phyloP scores from a whole-genome alignment of 495 filamentous ascomycete species.

The Aspergillus ostianus region DNA sequence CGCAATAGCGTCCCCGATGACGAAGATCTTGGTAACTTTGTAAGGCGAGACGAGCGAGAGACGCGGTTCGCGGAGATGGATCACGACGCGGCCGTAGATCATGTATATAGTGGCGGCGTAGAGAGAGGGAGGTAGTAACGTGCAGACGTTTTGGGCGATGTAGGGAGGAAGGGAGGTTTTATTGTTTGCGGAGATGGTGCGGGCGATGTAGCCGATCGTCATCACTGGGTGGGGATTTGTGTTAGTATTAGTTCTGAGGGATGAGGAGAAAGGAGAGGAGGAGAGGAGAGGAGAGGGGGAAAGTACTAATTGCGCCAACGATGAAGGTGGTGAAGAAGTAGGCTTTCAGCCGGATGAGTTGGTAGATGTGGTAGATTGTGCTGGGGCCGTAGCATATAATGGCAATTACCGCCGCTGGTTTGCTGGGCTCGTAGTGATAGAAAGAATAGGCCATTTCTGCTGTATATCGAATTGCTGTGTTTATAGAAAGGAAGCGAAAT shows the following conservation, averaged over 20 bases:
- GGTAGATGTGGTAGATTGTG: slow-evolving; percentile 15
- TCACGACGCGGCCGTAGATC: slow-evolving; percentile 32
- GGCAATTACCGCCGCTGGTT: not conserved
- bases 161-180: slow-evolving; percentile 19
- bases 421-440: slow-evolving; percentile 5
- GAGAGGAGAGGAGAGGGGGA: no score
- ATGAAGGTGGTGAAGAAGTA: slow-evolving; percentile 20
- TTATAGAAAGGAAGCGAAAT: no score
- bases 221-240: slow-evolving; percentile 14
- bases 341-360: slow-evolving; percentile 10
- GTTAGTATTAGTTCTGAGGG: not conserved
- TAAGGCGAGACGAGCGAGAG: slow-evolving; percentile 24
- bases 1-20: slow-evolving; percentile 26
- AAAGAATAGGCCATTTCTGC: not conserved
- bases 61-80: slow-evolving; percentile 17
- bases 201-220: slow-evolving; percentile 16
- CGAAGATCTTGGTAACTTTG: slow-evolving; percentile 32
- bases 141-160: slow-evolving; percentile 27
- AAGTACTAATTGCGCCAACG: slow-evolving; percentile 19
- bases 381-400: slow-evolving; percentile 15
- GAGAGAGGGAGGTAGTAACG: slow-evolving; percentile 28
- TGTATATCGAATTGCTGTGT: no score
- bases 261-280: not conserved
- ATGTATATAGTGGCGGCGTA: slow-evolving; percentile 37
- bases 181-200: slow-evolving; percentile 10